phyloP scores from a whole-genome alignment of 495 filamentous ascomycete genomes.

The Penicillium coprophilum region DNA sequence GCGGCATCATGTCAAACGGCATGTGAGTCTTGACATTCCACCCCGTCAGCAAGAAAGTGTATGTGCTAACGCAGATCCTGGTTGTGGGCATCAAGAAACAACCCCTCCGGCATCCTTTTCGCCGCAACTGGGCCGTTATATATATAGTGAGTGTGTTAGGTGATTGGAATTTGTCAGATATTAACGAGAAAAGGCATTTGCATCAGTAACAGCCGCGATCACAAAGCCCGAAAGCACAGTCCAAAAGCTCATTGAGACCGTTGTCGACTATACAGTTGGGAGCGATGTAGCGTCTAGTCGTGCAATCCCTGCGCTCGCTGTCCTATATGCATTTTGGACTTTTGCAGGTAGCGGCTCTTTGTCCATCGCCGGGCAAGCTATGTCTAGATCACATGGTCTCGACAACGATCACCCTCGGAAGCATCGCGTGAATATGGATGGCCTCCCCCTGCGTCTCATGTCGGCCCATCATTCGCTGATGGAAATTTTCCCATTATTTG shows the following conservation, averaged over 20 bases:
- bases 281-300: not conserved
- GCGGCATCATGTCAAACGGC: not conserved
- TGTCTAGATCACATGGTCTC: not conserved
- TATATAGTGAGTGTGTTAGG: not conserved
- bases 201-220: not conserved
- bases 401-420: constrained; percentile 1
- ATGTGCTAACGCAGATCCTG: not conserved
- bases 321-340: not conserved
- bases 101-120: not conserved
- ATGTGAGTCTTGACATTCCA: not conserved
- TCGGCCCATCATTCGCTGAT: not conserved
- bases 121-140: not conserved
- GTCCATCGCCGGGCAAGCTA: constrained; percentile 2
- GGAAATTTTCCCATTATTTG: not conserved
- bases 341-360: not conserved
- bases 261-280: not conserved
- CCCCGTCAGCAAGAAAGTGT: not conserved
- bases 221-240: not conserved
- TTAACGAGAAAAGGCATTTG: not conserved
- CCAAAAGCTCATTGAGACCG: not conserved
- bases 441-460: not conserved
- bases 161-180: not conserved
- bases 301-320: not conserved
- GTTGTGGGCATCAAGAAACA: not conserved
- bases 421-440: not conserved